A percentile compares a stretch with the other conserved stretches of the same genome.
These are phyloP conservation scores for Bromus sterilis DNA, from an alignment of 176 grass and related monocot genomes.

Conservation along the genomic window DNA sequence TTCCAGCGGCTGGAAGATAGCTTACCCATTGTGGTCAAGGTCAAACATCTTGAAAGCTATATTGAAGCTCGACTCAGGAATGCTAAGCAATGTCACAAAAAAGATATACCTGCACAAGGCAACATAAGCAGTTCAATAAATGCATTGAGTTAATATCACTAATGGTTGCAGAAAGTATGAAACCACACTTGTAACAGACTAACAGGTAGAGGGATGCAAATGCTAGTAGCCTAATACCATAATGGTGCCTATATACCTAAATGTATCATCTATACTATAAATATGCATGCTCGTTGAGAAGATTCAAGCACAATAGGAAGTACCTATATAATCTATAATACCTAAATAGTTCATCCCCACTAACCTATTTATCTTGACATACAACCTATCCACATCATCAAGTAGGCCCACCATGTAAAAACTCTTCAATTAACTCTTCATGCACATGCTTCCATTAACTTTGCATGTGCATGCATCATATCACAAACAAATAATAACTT, in stretches of 20 bases:
- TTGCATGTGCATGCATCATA: no score
- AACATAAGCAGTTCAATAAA: slow-evolving; percentile 18
- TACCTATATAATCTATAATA: no score
- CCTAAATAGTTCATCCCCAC: no score
- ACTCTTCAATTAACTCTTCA: no score
- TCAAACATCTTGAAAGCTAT: slow-evolving; percentile 99
- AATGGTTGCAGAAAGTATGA: neutral
- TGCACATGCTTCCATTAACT: no score
- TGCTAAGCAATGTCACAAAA: slow-evolving; percentile 95
- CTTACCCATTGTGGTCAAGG: slow-evolving; percentile 78
- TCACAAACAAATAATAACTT: no score
- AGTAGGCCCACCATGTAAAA: no score
- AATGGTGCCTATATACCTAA: neutral
- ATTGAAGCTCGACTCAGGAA: slow-evolving; percentile 89
- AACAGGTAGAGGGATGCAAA: neutral
- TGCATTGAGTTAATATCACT: neutral
- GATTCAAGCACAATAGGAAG: neutral
- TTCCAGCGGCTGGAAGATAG: neutral
- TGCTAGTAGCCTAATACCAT: neutral
- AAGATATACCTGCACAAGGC: slow-evolving; percentile 77
- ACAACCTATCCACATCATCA: no score
- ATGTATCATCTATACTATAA: neutral
- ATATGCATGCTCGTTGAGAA: neutral
- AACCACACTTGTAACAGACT: neutral
- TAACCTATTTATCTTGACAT: no score